Evolutionary conservation across 176 grass and related monocot species (phyloP).

Genomic region (Hyparrhenia diplandra): DNA sequence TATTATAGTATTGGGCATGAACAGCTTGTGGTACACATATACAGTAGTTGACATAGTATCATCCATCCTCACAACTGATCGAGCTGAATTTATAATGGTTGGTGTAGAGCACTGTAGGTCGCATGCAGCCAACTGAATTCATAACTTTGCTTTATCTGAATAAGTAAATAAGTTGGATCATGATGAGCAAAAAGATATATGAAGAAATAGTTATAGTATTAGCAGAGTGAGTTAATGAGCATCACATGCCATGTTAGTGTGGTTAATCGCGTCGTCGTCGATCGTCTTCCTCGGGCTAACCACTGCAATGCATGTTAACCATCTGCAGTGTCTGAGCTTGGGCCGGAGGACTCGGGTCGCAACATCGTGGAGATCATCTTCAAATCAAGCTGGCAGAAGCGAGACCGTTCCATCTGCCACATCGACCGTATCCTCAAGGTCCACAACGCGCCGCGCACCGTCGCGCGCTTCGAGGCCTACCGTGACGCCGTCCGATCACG

Average conservation of each 20-base stretch:
- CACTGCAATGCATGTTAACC: no score
- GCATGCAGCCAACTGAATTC: neutral
- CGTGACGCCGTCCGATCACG: slow-evolving; percentile 64
- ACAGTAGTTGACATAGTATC: slow-evolving; percentile 2
- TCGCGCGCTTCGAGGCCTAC: slow-evolving; percentile 92
- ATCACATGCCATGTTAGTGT: neutral
- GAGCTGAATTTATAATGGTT: neutral
- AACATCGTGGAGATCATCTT: slow-evolving; percentile 99
- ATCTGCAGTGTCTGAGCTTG: slow-evolving; percentile 73
- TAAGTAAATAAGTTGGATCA: neutral
- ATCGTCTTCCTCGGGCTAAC: no score
- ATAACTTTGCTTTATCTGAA: neutral
- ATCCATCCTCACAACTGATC: neutral
- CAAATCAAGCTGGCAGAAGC: slow-evolving; percentile 98
- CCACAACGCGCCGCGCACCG: slow-evolving; percentile 59
- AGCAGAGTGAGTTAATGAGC: neutral
- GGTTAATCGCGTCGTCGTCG: no score
- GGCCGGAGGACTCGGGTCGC: slow-evolving; percentile 81
- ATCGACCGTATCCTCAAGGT: slow-evolving; percentile 94
- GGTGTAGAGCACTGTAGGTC: neutral
- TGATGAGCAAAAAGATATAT: neutral
- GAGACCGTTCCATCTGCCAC: slow-evolving; percentile 59
- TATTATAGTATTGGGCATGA: no score
- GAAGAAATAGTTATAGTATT: no score
- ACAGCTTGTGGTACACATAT: neutral